These are phyloP conservation scores for Fusarium drepaniforme DNA, from an alignment of 2,329 filamentous ascomycete genomes.

Conservation along the genomic window DNA sequence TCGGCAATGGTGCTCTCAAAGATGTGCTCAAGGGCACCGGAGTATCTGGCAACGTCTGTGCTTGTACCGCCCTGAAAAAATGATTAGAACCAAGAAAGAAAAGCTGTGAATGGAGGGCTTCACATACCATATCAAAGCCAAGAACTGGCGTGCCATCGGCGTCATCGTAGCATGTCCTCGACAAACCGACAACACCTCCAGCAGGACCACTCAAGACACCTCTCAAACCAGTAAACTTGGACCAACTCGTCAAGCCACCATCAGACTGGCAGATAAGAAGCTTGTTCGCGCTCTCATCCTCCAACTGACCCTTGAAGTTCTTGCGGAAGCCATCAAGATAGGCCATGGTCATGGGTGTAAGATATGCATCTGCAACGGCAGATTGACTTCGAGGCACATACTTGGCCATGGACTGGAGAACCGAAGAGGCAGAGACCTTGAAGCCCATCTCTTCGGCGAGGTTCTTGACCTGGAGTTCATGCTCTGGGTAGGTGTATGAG, in stretches of 20 bases:
- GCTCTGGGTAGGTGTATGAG: constrained; percentile 73
- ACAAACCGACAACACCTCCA: constrained; percentile 44
- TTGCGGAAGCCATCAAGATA: constrained; percentile 51
- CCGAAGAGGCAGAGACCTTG: constrained; percentile 52
- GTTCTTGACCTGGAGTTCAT: constrained; percentile 56
- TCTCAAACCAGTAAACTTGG: constrained; percentile 43
- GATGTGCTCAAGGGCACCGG: constrained; percentile 77
- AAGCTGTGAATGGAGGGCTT: neutral
- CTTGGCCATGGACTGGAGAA: constrained; percentile 58
- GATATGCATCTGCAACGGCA: constrained; percentile 57
- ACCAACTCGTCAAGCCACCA: constrained; percentile 44
- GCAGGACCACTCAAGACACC: constrained; percentile 45
- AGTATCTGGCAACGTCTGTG: constrained; percentile 78
- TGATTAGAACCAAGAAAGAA: neutral
- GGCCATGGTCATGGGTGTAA: constrained; percentile 54
- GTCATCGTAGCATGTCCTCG: constrained; percentile 43
- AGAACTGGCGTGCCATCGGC: constrained; percentile 40
- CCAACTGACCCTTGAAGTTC: constrained; percentile 41
- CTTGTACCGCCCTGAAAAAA: constrained; percentile 67
- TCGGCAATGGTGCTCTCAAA: constrained; percentile 79
- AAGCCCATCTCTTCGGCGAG: constrained; percentile 58
- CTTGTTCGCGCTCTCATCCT: constrained; percentile 46
- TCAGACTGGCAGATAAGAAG: constrained; percentile 47
- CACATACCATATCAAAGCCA: constrained; percentile 43
- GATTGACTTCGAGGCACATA: constrained; percentile 59